phyloP scores from a whole-genome alignment of 306 rosid genomes.

The Datisca glomerata region DNA sequence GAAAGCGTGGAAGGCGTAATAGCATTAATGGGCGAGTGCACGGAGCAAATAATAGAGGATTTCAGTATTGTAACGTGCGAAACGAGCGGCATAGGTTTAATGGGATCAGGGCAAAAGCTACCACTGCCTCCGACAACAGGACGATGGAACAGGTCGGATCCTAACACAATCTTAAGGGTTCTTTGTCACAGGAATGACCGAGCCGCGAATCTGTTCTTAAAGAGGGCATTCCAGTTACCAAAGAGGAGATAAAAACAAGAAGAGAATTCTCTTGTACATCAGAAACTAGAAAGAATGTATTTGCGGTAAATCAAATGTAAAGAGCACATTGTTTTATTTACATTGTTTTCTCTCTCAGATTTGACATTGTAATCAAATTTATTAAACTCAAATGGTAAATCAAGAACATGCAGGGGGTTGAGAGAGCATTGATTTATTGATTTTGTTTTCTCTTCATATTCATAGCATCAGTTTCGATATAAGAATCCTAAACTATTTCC shows the following conservation, averaged over 20 bases:
- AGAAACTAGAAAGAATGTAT: slow-evolving; percentile 8
- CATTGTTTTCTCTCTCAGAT: slow-evolving; percentile 1
- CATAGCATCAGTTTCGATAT: too few relatives aligned
- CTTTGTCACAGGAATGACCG: slow-evolving; percentile 74
- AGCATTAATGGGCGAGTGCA: slow-evolving; percentile 46
- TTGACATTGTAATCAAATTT: slow-evolving; percentile 8
- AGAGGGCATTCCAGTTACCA: slow-evolving; percentile 70
- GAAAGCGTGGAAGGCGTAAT: slow-evolving; percentile 64
- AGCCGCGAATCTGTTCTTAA: slow-evolving; percentile 63
- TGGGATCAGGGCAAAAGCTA: slow-evolving; percentile 45
- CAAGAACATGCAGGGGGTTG: not conserved
- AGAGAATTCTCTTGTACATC: slow-evolving; percentile 11
- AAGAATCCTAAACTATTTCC: too few relatives aligned
- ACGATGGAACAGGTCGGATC: slow-evolving; percentile 75
- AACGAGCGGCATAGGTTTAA: slow-evolving; percentile 52
- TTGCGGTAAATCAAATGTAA: slow-evolving; percentile 1
- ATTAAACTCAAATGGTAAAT: not conserved
- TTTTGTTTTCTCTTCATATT: too few relatives aligned
- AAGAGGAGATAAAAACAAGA: slow-evolving; percentile 52
- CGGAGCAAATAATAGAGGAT: slow-evolving; percentile 84
- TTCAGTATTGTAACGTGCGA: slow-evolving; percentile 65
- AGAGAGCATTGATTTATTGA: not conserved
- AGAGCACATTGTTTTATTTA: too few relatives aligned
- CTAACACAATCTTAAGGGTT: slow-evolving; percentile 82
- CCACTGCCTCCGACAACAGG: slow-evolving; percentile 96